Evolutionary conservation across 352 stramenopile genomes (phyloP).

Genomic region (Globisporangium ultimum): DNA sequence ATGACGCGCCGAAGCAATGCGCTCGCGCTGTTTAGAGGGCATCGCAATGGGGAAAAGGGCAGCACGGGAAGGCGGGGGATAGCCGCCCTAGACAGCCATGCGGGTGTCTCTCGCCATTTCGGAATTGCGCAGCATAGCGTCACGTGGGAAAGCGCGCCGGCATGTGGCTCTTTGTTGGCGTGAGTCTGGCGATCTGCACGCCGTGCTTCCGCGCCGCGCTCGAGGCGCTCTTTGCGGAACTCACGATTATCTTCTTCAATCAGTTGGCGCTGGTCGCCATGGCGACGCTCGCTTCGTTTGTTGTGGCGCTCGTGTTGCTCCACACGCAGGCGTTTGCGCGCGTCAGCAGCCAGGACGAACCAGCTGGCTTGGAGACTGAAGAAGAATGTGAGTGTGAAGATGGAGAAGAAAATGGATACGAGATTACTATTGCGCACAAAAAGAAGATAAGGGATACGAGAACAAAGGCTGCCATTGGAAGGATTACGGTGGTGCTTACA

Average conservation of each 20-base stretch:
- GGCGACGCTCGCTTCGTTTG: slow-evolving; percentile 14
- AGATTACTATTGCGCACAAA: not conserved
- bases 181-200: slow-evolving; percentile 52
- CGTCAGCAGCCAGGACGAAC: not conserved
- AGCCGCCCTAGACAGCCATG: too few species aligned
- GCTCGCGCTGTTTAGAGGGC: too few species aligned
- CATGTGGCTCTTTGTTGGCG: slow-evolving; percentile 59
- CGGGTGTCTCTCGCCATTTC: not conserved
- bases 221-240: slow-evolving; percentile 57
- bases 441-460: not conserved
- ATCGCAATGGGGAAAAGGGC: too few species aligned
- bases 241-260: slow-evolving; percentile 63
- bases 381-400: not conserved
- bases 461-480: not conserved
- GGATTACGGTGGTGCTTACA: not conserved
- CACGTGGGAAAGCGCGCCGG: not conserved
- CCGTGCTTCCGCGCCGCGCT: slow-evolving; percentile 51
- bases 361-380: not conserved
- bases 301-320: slow-evolving; percentile 21
- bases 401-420: slow-evolving; percentile 3
- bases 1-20: too few species aligned
- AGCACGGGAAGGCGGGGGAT: too few species aligned
- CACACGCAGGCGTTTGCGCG: slow-evolving; percentile 17
- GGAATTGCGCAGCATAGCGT: slow-evolving; percentile 8
- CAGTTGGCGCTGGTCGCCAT: slow-evolving; percentile 41